phyloP scores from a whole-genome alignment of 192 early-diverging fungal genomes.

The Umbelopsis vinacea region DNA sequence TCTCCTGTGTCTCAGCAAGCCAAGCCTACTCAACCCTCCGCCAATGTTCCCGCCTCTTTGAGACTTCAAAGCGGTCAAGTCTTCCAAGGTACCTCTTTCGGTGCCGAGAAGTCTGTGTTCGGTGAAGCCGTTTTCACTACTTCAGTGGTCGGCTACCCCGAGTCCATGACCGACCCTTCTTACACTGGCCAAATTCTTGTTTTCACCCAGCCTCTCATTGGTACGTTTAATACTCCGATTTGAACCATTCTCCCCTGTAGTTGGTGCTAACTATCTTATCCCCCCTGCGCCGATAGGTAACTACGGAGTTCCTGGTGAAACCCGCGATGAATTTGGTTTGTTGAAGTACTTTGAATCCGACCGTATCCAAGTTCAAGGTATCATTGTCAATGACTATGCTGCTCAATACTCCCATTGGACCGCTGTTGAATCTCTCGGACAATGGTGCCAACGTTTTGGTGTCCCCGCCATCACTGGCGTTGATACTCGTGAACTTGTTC shows the following conservation, averaged over 20 bases:
- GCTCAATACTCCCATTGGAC: slow-evolving; percentile 93
- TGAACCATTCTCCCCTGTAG: not conserved
- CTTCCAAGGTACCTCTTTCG: slow-evolving; percentile 88
- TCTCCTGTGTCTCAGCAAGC: slow-evolving; percentile 49
- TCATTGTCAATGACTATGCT: slow-evolving; percentile 93
- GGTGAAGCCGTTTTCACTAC: slow-evolving; percentile 98
- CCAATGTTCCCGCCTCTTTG: slow-evolving; percentile 62
- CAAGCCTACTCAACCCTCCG: slow-evolving; percentile 35
- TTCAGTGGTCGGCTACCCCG: slow-evolving; percentile 93
- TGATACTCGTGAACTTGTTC: slow-evolving; percentile 90
- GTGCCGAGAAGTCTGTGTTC: slow-evolving; percentile 67
- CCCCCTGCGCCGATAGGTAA: slow-evolving; percentile 50
- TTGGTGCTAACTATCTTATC: not conserved
- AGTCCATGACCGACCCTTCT: slow-evolving; percentile 98
- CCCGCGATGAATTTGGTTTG: slow-evolving; percentile 80
- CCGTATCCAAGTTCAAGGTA: slow-evolving; percentile 82
- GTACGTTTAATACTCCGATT: slow-evolving; percentile 38
- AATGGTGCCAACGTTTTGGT: slow-evolving; percentile 86
- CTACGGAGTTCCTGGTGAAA: slow-evolving; percentile 86
- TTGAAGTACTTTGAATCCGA: slow-evolving; percentile 87
- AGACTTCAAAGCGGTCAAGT: slow-evolving; percentile 81
- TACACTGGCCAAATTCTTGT: slow-evolving; percentile 95
- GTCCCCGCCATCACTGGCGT: slow-evolving; percentile 89
- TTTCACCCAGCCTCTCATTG: slow-evolving; percentile 95
- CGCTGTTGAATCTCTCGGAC: slow-evolving; percentile 84